phyloP scores from a whole-genome alignment of 352 stramenopile genomes.

The Phytopythium chamaehyphon region DNA sequence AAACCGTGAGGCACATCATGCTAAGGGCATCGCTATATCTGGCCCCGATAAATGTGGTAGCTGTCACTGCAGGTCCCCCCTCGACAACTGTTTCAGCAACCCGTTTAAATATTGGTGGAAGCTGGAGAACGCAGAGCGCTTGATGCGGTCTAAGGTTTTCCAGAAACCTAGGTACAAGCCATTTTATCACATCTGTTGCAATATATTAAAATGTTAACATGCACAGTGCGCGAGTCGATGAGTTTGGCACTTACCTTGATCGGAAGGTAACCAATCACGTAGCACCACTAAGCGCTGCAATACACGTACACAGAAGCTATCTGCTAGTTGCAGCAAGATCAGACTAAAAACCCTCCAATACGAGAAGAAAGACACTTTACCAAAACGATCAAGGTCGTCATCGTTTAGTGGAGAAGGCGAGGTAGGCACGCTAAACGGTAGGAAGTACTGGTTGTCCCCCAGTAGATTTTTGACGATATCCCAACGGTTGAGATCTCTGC shows the following conservation, averaged over 20 bases:
- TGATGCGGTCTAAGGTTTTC: constrained; percentile 6
- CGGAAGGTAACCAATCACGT: too few relatives aligned
- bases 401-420: background rate
- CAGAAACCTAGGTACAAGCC: constrained; percentile 29
- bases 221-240: background rate
- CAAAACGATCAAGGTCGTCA: background rate
- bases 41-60: constrained; percentile 12
- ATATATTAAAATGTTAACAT: background rate
- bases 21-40: constrained; percentile 9
- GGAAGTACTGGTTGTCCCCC: background rate
- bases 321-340: background rate
- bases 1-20: constrained; percentile 40
- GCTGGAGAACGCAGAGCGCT: constrained; percentile 19
- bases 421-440: background rate
- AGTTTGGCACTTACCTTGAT: background rate
- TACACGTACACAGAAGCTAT: background rate
- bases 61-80: constrained; percentile 6
- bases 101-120: constrained; percentile 29
- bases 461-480: constrained; percentile 1
- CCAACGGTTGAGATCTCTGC: background rate
- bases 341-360: background rate
- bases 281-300: too few relatives aligned
- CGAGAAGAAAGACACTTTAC: background rate
- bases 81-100: constrained; percentile 14
- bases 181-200: background rate